A percentile compares a stretch with the other conserved stretches of the same genome.
Conservation (phyloP, 2,329 filamentous ascomycete species). For the Fragosphaeria purpurea region DNA sequence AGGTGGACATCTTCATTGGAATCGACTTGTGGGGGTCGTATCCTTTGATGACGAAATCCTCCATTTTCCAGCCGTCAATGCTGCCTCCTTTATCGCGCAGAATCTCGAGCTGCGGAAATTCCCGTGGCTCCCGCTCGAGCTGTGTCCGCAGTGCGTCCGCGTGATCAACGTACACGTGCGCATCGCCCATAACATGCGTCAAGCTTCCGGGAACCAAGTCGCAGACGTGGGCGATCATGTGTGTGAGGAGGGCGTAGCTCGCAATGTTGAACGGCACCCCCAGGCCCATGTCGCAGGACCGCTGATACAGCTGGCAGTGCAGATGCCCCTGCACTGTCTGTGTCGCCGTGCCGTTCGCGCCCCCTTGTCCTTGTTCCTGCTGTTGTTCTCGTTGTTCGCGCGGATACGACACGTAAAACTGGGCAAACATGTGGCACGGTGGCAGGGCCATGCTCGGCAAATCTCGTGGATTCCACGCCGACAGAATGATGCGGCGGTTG, state of each 20-base stretch:
- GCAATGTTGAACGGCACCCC: conserved; percentile 98
- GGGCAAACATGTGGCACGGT: conserved; percentile 95
- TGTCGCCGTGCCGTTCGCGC: conserved; percentile 10
- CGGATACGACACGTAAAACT: conserved; percentile 83
- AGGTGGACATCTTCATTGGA: conserved; percentile 98
- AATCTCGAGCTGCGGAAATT: conserved; percentile 73
- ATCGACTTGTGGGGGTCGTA: conserved; percentile 89
- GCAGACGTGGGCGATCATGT: conserved; percentile 86
- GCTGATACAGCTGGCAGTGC: conserved; percentile 85
- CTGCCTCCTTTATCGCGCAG: conserved; percentile 53
- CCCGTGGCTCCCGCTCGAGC: conserved; percentile 65
- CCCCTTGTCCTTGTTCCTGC: conserved; percentile 6
- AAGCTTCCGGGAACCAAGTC: conserved; percentile 77
- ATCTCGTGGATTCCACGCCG: conserved; percentile 88
- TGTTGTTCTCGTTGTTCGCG: conserved; percentile 9
- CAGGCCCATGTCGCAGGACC: conserved; percentile 92
- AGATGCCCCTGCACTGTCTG: conserved; percentile 50
- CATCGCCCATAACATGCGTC: conserved; percentile 94
- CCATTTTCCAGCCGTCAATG: conserved; percentile 82
- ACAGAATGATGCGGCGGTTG: conserved; percentile 81
- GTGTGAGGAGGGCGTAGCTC: conserved; percentile 82
- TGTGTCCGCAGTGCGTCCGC: conserved; percentile 78
- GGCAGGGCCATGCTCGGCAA: conserved; percentile 81
- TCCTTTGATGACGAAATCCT: conserved; percentile 78
- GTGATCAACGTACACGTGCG: conserved; percentile 93